Percentiles rank a stretch among this genome's conserved stretches.
Conservation (phyloP, 495 filamentous ascomycete species). For the Aspergillus asperescens region DNA sequence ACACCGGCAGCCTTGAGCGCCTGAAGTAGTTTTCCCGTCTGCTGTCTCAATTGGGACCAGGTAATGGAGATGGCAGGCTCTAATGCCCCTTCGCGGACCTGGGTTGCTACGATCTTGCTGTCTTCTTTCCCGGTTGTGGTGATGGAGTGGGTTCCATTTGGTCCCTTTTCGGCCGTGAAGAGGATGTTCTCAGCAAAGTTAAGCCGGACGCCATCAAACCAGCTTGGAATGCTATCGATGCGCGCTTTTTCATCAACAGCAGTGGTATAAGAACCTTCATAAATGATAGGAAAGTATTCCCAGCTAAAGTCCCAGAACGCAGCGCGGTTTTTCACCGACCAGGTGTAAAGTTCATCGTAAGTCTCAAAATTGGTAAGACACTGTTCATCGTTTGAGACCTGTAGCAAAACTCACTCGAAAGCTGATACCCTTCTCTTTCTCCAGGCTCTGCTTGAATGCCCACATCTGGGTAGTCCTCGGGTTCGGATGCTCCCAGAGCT, state of each 20-base stretch:
- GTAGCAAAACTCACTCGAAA: conserved; percentile 8
- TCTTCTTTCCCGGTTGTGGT: conserved; percentile 57
- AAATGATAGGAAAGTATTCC: conserved; percentile 52
- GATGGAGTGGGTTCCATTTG: conserved; percentile 45
- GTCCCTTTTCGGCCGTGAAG: conserved; percentile 20
- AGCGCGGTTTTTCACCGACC: conserved; percentile 54
- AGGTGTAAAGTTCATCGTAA: conserved; percentile 61
- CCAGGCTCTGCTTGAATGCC: conserved; percentile 41
- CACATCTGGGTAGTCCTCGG: conserved; percentile 60
- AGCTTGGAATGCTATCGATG: conserved; percentile 49
- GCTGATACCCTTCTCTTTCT: conserved; percentile 16
- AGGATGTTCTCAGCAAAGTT: conserved; percentile 84
- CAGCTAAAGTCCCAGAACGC: conserved; percentile 65
- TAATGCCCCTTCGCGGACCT: conserved; percentile 63
- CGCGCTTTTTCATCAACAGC: conserved; percentile 64
- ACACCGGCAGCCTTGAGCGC: conserved; percentile 62
- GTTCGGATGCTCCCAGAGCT: conserved; percentile 58
- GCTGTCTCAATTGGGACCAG: conserved; percentile 55
- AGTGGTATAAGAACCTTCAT: conserved; percentile 50
- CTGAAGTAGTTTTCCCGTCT: conserved; percentile 51
- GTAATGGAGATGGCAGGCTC: conserved; percentile 51
- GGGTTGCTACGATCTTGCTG: conserved; percentile 59
- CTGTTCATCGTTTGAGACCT: neutral
- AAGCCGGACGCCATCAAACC: conserved; percentile 54
- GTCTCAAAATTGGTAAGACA: conserved; percentile 6